Evolutionary conservation across 2,329 filamentous ascomycete genomes (phyloP).

Genomic region (Colletotrichum sp.): DNA sequence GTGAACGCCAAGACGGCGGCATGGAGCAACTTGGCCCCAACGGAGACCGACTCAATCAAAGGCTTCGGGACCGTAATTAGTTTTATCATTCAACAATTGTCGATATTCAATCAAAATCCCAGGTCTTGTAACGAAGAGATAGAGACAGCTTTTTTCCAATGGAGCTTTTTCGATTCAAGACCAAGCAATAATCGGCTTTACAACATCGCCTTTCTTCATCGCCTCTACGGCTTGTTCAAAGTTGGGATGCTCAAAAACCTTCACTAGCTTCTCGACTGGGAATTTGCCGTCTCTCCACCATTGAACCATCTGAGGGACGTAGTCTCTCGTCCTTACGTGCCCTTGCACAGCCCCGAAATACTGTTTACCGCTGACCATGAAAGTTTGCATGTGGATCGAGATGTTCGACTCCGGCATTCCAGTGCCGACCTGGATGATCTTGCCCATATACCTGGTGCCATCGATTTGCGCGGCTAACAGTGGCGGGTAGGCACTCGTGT

Average conservation of each 20-base stretch:
- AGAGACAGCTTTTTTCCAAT: not conserved
- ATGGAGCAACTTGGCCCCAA: not conserved
- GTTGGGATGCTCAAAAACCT: conserved; percentile 34
- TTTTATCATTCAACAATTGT: fast-evolving
- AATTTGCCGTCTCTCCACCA: conserved; percentile 35
- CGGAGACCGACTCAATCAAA: not conserved
- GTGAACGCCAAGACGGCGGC: not conserved
- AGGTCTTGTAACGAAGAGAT: not conserved
- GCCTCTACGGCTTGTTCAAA: conserved; percentile 35
- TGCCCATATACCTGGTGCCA: conserved; percentile 47
- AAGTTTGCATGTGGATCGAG: conserved; percentile 44
- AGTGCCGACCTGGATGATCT: conserved; percentile 54
- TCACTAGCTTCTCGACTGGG: conserved; percentile 36
- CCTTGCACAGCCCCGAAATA: conserved; percentile 45
- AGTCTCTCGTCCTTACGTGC: conserved; percentile 43
- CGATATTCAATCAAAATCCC: not conserved
- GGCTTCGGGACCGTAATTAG: fast-evolving
- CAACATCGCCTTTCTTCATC: conserved; percentile 23
- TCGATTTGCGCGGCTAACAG: conserved; percentile 43
- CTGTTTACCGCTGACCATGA: conserved; percentile 51
- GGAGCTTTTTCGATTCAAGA: not conserved
- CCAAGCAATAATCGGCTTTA: conserved; percentile 18
- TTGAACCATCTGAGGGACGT: conserved; percentile 32
- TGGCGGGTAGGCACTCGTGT: conserved; percentile 52
- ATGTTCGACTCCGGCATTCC: conserved; percentile 47